phyloP scores from a whole-genome alignment of 176 grass and related monocot species.

The Oryza coarctata region DNA sequence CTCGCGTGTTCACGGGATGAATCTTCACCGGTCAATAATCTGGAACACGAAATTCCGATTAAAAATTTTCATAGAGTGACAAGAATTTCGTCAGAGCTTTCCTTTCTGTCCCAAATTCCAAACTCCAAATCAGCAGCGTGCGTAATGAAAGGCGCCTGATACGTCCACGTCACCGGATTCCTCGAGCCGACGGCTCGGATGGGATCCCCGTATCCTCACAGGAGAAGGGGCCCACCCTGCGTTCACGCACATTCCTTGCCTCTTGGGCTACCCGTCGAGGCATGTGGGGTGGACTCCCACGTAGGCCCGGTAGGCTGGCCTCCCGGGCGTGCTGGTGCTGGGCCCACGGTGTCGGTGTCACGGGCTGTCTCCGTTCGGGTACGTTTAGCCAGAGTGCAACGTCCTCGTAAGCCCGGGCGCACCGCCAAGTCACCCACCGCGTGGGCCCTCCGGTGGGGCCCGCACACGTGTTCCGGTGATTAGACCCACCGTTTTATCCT shows the following conservation, averaged over 20 bases:
- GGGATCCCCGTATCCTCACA: background rate
- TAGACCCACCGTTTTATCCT: background rate
- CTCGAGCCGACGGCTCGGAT: background rate
- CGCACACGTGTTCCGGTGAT: conserved; percentile 1
- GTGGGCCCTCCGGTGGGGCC: background rate
- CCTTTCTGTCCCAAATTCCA: no score
- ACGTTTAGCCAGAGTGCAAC: background rate
- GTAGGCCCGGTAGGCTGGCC: background rate
- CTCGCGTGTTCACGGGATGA: background rate
- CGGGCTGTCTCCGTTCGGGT: background rate
- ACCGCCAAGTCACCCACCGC: background rate
- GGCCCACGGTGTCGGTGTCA: background rate
- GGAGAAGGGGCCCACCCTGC: background rate
- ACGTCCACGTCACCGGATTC: conserved; percentile 7
- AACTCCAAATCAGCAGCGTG: background rate
- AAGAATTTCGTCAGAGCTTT: background rate
- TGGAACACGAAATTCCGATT: background rate
- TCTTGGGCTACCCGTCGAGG: background rate
- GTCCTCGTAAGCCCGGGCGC: background rate
- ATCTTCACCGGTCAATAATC: background rate
- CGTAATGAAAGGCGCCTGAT: background rate
- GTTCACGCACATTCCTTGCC: background rate
- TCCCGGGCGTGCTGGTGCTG: background rate
- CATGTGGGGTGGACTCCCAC: conserved; percentile 10
- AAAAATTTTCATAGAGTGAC: background rate